Conservation (phyloP, 1,139 yeast genomes). For the Geotrichum reessii region DNA sequence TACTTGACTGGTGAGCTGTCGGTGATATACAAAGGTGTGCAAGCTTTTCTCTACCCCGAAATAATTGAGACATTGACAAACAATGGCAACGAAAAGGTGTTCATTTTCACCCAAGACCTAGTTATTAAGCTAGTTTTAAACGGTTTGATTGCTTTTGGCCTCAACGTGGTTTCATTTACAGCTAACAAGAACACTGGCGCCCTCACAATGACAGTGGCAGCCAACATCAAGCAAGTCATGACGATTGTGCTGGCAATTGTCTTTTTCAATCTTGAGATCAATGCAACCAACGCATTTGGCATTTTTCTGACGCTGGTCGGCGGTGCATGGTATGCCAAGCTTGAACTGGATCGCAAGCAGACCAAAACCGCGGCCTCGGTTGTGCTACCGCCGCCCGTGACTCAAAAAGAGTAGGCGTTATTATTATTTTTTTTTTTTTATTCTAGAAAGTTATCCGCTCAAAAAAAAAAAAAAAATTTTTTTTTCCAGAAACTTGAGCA, state of each 20-base stretch:
- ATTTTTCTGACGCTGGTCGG: slow-evolving; percentile 26
- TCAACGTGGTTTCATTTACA: slow-evolving; percentile 28
- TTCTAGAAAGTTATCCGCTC: no score
- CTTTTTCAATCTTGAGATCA: slow-evolving; percentile 26
- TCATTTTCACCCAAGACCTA: slow-evolving; percentile 20
- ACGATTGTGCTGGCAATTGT: slow-evolving; percentile 28
- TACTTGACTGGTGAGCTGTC: slow-evolving; percentile 27
- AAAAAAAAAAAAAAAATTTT: no score
- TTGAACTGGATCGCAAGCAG: slow-evolving; percentile 22
- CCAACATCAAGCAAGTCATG: slow-evolving; percentile 28
- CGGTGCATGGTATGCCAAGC: slow-evolving; percentile 32
- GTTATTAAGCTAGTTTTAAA: slow-evolving; percentile 24
- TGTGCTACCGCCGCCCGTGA: slow-evolving; percentile 3
- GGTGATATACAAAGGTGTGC: slow-evolving; percentile 12
- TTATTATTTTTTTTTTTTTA: no score
- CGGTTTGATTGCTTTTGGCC: slow-evolving; percentile 29
- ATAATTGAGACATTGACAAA: slow-evolving; percentile 5
- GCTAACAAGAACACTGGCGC: slow-evolving; percentile 31
- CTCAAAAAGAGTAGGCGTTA: slow-evolving; percentile 2
- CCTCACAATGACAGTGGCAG: slow-evolving; percentile 30
- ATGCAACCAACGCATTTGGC: slow-evolving; percentile 26
- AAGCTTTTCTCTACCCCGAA: slow-evolving; percentile 16
- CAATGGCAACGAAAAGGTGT: background rate
- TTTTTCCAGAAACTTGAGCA: background rate
- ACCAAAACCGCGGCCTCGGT: background rate